phyloP scores from a whole-genome alignment of 192 early-diverging fungal species.

The Oehlia diaphana region DNA sequence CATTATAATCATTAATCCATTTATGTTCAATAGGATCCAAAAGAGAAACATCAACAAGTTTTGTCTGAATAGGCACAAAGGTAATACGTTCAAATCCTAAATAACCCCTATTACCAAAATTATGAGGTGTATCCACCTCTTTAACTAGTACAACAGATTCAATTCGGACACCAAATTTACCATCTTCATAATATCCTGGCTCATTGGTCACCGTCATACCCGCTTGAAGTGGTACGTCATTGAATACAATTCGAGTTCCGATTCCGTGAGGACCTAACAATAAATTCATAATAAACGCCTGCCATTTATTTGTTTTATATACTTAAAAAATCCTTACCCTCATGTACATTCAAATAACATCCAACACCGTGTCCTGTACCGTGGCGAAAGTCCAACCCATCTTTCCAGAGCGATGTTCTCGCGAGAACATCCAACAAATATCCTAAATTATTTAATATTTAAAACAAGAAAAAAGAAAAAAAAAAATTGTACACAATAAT shows the following conservation, averaged over 20 bases:
- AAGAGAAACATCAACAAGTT: slow-evolving; percentile 72
- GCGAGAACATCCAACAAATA: slow-evolving; percentile 91
- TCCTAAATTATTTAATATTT: slow-evolving; percentile 40
- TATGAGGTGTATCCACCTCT: slow-evolving; percentile 67
- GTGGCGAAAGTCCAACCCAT: slow-evolving; percentile 94
- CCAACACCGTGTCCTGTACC: slow-evolving; percentile 99
- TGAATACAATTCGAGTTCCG: slow-evolving; percentile 70
- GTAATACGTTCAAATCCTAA: slow-evolving; percentile 93
- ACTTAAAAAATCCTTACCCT: slow-evolving; percentile 42
- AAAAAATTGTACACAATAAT: neutral
- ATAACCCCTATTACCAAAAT: slow-evolving; percentile 83
- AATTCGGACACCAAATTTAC: slow-evolving; percentile 95
- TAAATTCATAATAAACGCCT: neutral
- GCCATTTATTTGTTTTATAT: neutral
- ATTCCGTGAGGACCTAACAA: slow-evolving; percentile 83
- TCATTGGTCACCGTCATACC: slow-evolving; percentile 98
- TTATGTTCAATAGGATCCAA: slow-evolving; percentile 71
- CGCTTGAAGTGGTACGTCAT: slow-evolving; percentile 73
- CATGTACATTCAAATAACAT: slow-evolving; percentile 91
- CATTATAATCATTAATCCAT: slow-evolving; percentile 91
- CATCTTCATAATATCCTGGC: slow-evolving; percentile 98
- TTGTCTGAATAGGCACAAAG: slow-evolving; percentile 83
- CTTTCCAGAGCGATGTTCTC: slow-evolving; percentile 83
- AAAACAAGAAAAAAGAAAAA: neutral
- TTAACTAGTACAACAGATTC: slow-evolving; percentile 90